Conservation (phyloP, 495 filamentous ascomycete genomes). For the Aspergillus heteromorphus region DNA sequence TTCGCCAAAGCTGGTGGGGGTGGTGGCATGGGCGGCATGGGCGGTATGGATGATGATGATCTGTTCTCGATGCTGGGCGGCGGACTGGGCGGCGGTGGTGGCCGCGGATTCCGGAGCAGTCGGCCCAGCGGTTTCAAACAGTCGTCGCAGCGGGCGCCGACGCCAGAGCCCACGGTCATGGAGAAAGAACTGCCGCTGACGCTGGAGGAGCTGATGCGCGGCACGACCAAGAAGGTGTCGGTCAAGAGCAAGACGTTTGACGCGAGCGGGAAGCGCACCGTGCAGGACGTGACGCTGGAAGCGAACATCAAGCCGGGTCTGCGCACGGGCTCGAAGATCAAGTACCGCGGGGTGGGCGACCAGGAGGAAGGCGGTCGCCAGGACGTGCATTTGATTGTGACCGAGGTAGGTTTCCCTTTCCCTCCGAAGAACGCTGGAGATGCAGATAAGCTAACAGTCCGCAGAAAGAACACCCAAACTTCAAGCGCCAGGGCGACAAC, state of each 20-base stretch:
- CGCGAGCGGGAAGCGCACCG: constrained; percentile 69
- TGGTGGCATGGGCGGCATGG: constrained; percentile 39
- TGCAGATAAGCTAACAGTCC: constrained; percentile 17
- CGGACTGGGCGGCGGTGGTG: constrained; percentile 38
- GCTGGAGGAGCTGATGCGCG: constrained; percentile 80
- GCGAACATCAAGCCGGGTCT: constrained; percentile 92
- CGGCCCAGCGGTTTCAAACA: constrained; percentile 42
- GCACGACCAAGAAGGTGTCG: constrained; percentile 90
- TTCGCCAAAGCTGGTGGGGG: constrained; percentile 55
- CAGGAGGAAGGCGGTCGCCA: constrained; percentile 97
- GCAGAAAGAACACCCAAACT: constrained; percentile 78
- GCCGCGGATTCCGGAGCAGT: constrained; percentile 29
- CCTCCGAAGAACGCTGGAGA: neutral
- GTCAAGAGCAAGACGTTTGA: constrained; percentile 96
- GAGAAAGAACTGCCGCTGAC: constrained; percentile 77
- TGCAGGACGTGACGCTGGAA: constrained; percentile 83
- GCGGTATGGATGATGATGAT: constrained; percentile 52
- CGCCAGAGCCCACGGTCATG: constrained; percentile 85
- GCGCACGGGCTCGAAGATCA: constrained; percentile 95
- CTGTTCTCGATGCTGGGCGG: constrained; percentile 44
- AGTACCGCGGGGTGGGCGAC: constrained; percentile 92
- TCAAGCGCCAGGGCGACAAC: constrained; percentile 82
- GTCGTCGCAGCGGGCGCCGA: constrained; percentile 42
- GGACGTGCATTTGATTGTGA: constrained; percentile 89
- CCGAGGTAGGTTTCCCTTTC: constrained; percentile 63